Evolutionary conservation across 1,139 yeast species (phyloP).

Genomic region (Nadsonia starkeyi-henricii): DNA sequence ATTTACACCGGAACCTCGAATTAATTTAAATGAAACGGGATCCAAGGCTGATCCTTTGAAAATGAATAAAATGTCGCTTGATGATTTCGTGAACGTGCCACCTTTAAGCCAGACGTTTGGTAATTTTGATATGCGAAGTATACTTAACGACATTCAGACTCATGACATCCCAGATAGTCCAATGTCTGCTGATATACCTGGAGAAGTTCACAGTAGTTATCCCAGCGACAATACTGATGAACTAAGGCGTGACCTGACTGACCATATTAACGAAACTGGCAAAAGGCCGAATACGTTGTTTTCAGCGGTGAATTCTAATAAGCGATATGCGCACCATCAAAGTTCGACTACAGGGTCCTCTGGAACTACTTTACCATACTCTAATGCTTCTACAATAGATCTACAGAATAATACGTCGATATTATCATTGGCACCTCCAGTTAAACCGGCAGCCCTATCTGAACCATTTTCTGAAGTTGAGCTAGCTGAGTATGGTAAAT

Average conservation of each 20-base stretch:
- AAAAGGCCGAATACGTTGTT: conserved; percentile 1
- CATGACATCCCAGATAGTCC: no score
- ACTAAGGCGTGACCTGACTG: neutral
- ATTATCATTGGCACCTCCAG: conserved; percentile 7
- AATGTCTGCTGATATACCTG: conserved; percentile 10
- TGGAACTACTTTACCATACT: neutral
- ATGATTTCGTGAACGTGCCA: conserved; percentile 19
- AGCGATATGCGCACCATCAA: no score
- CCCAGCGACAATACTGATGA: neutral
- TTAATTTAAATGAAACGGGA: no score
- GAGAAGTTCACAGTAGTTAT: conserved; percentile 3
- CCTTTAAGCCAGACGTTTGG: conserved; percentile 31
- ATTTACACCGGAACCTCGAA: no score
- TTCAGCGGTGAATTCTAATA: neutral
- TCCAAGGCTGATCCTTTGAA: conserved; percentile 1
- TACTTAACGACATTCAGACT: conserved; percentile 2
- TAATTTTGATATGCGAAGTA: conserved; percentile 24
- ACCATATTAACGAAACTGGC: conserved; percentile 1
- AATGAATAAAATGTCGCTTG: neutral
- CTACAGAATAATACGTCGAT: neutral
- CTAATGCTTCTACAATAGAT: neutral
- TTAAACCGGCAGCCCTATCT: conserved; percentile 3
- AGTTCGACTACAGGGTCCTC: no score
- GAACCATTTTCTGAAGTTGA: neutral
- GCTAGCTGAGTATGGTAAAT: conserved; percentile 7